Evolutionary conservation across 164 flowering plant species (phyloP).

Genomic region (Magnolia officinalis): DNA sequence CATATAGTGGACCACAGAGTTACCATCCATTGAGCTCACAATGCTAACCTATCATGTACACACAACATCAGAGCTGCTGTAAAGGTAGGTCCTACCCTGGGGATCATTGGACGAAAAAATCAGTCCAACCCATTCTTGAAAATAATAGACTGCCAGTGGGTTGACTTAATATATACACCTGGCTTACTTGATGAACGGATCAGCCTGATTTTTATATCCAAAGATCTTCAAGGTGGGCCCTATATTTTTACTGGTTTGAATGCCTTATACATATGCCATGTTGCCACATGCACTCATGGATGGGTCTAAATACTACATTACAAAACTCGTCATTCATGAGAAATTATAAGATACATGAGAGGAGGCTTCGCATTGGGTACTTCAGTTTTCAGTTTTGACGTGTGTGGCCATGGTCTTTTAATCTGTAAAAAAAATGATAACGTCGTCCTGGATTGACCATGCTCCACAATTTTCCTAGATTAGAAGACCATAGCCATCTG

Average conservation of each 20-base stretch:
- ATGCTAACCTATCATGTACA: too few relatives aligned
- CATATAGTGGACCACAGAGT: too few relatives aligned
- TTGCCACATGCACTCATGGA: not conserved
- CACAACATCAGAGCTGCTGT: too few relatives aligned
- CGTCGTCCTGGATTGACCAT: not conserved
- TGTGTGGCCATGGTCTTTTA: not conserved
- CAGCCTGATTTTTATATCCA: too few relatives aligned
- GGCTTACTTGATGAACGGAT: too few relatives aligned
- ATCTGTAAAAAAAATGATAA: not conserved
- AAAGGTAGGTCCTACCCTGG: too few relatives aligned
- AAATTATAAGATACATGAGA: not conserved
- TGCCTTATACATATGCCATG: not conserved
- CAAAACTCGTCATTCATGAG: not conserved
- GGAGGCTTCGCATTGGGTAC: not conserved
- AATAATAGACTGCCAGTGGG: too few relatives aligned
- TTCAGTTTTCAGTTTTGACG: not conserved
- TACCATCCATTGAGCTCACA: too few relatives aligned
- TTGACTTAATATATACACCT: too few relatives aligned
- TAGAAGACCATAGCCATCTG: not conserved
- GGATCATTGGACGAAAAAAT: too few relatives aligned
- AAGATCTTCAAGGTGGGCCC: too few relatives aligned
- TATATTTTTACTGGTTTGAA: not conserved
- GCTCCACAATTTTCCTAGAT: not conserved
- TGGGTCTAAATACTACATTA: not conserved
- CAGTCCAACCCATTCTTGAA: too few relatives aligned